Evolutionary conservation across 2,329 filamentous ascomycete genomes (phyloP).

Genomic region (Microcera coccophila): DNA sequence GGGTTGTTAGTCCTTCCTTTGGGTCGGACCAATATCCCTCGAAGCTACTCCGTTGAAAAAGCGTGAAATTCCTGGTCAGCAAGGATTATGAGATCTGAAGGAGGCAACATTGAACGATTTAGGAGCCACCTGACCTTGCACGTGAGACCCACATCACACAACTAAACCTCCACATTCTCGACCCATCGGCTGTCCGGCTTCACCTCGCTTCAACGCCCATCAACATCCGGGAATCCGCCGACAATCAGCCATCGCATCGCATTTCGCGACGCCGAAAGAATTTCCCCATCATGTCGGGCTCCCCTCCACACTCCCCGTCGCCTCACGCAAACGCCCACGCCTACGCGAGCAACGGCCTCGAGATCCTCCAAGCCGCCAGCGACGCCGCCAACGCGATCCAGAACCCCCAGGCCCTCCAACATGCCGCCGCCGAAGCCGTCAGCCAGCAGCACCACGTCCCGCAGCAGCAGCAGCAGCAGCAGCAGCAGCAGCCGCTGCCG

Average conservation of each 20-base stretch:
- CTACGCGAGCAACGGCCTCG: conserved; percentile 45
- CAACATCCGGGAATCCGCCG: conserved; percentile 41
- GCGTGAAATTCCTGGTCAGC: too few species aligned
- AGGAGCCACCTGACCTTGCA: too few species aligned
- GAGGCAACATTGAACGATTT: too few species aligned
- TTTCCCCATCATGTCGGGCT: conserved; percentile 24
- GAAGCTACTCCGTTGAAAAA: too few species aligned
- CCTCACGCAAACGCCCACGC: conserved; percentile 36
- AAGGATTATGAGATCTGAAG: too few species aligned
- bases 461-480: conserved; percentile 20
- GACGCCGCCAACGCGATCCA: conserved; percentile 41
- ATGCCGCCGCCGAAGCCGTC: conserved; percentile 34
- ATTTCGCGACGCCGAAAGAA: conserved; percentile 16
- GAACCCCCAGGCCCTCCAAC: conserved; percentile 37
- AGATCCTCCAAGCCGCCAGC: conserved; percentile 44
- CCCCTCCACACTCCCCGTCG: conserved; percentile 24
- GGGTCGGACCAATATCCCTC: too few species aligned
- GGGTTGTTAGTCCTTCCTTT: too few species aligned
- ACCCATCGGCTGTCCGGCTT: conserved; percentile 30
- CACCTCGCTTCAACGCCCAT: conserved; percentile 38
- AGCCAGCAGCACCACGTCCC: conserved; percentile 22
- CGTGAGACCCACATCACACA: conserved; percentile 13
- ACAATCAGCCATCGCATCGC: conserved; percentile 39
- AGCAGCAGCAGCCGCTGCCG: conserved; percentile 16
- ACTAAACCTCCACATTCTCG: conserved; percentile 8